These are phyloP conservation scores for Nemania bipapillata DNA, from an alignment of 2,329 filamentous ascomycete species.

Conservation along the genomic window DNA sequence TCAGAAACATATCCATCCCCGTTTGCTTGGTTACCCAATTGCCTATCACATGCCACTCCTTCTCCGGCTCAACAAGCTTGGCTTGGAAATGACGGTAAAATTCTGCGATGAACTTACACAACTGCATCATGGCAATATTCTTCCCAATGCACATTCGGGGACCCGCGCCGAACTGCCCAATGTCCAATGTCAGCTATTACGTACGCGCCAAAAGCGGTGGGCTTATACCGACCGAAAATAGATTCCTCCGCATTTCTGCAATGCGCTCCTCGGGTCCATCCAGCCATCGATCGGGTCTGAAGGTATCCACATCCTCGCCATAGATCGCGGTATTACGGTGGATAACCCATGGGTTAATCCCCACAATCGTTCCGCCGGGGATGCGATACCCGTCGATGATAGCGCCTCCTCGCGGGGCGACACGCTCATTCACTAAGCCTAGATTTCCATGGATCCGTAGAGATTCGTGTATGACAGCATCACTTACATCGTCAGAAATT, in stretches of 20 bases:
- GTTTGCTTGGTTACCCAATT: slow-evolving; percentile 14
- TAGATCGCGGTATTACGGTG: slow-evolving; percentile 9
- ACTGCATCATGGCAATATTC: slow-evolving; percentile 15
- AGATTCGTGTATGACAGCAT: slow-evolving; percentile 23
- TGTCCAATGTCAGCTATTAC: not conserved
- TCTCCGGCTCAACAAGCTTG: not conserved
- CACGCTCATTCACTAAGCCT: slow-evolving; percentile 11
- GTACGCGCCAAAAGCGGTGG: not conserved
- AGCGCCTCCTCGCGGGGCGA: not conserved
- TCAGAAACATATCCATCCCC: slow-evolving; percentile 1
- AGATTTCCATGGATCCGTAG: slow-evolving; percentile 1
- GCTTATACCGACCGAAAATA: not conserved
- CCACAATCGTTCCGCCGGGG: slow-evolving; percentile 14
- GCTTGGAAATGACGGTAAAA: slow-evolving; percentile 12
- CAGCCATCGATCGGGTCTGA: slow-evolving; percentile 19
- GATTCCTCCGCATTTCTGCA: not conserved
- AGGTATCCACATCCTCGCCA: slow-evolving; percentile 13
- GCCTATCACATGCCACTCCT: slow-evolving; percentile 18
- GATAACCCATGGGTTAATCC: slow-evolving; percentile 18
- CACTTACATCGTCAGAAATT: not conserved
- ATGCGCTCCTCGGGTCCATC: not conserved
- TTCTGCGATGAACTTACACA: slow-evolving; percentile 14
- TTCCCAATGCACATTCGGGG: slow-evolving; percentile 22
- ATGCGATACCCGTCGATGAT: slow-evolving; percentile 7
- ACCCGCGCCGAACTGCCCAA: slow-evolving; percentile 19